A percentile compares a stretch with the other conserved stretches of the same genome.
phyloP scores from a whole-genome alignment of 805 yeast genomes.

The Myxozyma geophila region DNA sequence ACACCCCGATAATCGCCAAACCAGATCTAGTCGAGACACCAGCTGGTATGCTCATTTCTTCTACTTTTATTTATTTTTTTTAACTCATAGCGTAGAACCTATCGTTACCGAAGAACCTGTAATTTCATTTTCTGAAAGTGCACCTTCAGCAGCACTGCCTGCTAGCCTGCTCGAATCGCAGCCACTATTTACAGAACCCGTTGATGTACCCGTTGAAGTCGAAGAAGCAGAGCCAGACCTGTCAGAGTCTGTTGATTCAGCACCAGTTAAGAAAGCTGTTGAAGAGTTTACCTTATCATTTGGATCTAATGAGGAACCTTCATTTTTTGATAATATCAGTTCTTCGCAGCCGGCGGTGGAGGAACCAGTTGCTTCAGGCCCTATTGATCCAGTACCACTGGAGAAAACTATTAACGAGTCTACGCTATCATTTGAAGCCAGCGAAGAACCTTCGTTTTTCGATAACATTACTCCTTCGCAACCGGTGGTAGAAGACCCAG shows the following conservation, averaged over 20 bases:
- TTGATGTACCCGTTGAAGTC: background rate
- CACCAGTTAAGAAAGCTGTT: background rate
- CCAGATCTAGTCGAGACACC: no score
- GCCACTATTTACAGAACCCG: background rate
- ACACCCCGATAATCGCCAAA: no score
- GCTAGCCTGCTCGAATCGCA: background rate
- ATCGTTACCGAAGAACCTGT: background rate
- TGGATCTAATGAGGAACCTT: background rate
- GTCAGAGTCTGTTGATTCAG: background rate
- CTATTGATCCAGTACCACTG: background rate
- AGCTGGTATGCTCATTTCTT: no score
- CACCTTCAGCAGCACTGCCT: background rate
- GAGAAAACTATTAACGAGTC: background rate
- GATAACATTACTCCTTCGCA: background rate
- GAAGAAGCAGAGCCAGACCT: background rate
- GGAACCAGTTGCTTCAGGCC: background rate
- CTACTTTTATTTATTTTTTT: background rate
- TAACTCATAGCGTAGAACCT: background rate
- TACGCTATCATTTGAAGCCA: background rate
- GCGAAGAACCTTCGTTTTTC: background rate
- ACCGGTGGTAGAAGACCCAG: background rate
- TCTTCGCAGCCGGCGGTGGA: background rate
- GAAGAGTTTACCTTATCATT: background rate
- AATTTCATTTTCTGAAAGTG: background rate
- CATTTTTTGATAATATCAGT: background rate